Evolutionary conservation across 139 green algal species (phyloP).

Genomic region (Tetradesmus lagerheimii): DNA sequence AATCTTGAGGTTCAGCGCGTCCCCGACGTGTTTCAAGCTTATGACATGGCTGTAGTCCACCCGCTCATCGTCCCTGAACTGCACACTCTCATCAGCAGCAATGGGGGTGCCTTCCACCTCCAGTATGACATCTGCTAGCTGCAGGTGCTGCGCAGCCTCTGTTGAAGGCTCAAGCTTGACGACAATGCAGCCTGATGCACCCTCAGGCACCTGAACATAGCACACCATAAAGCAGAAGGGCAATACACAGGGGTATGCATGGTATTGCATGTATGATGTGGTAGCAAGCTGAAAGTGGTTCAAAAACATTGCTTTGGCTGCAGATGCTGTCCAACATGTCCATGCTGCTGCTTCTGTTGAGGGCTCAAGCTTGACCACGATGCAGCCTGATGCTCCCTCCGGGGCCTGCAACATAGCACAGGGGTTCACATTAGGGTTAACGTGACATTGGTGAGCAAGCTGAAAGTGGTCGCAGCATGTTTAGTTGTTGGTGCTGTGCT

Average conservation of each 20-base stretch:
- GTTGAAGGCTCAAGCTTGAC: conserved; percentile 76
- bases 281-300: neutral
- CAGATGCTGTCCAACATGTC: no score
- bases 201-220: conserved; percentile 58
- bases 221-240: neutral
- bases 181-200: conserved; percentile 69
- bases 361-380: conserved; percentile 79
- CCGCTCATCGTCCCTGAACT: conserved; percentile 38
- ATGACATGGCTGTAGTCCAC: conserved; percentile 63
- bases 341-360: conserved; percentile 60
- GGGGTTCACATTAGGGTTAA: no score
- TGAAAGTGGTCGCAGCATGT: neutral
- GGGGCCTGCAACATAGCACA: conserved; percentile 54
- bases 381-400: conserved; percentile 60
- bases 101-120: conserved; percentile 59
- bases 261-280: no score
- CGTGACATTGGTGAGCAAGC: no score
- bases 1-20: conserved; percentile 64
- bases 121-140: conserved; percentile 74
- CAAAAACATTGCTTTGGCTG: no score
- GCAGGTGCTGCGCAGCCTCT: conserved; percentile 56
- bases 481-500: conserved; percentile 50
- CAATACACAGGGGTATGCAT: no score
- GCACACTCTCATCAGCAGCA: conserved; percentile 39
- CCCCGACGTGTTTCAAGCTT: conserved; percentile 71